Evolutionary conservation across 352 stramenopile genomes (phyloP).

Genomic region (Globisporangium solare): DNA sequence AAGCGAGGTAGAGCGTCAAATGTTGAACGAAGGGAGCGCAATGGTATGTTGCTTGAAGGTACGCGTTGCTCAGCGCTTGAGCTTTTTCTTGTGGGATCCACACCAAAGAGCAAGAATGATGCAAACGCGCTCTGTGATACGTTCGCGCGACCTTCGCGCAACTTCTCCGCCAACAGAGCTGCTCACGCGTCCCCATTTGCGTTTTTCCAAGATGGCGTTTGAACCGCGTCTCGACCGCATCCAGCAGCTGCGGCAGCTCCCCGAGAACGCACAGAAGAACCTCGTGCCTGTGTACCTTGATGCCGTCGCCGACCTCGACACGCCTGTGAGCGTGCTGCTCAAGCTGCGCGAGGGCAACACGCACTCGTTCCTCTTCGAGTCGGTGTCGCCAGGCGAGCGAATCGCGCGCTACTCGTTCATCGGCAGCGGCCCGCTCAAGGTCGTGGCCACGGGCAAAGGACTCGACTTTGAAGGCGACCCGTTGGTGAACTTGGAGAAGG

Average conservation of each 20-base stretch:
- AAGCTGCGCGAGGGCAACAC: conserved; percentile 75
- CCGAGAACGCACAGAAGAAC: conserved; percentile 77
- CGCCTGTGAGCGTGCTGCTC: conserved; percentile 84
- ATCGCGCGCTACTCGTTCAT: conserved; percentile 90
- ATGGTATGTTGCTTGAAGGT: neutral
- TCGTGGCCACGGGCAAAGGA: conserved; percentile 61
- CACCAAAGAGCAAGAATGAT: conserved; percentile 6
- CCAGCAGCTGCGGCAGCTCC: conserved; percentile 42
- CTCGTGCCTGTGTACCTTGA: conserved; percentile 83
- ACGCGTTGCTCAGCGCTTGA: neutral
- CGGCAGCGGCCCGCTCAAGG: conserved; percentile 75
- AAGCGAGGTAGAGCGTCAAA: no score
- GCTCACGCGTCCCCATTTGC: conserved; percentile 10
- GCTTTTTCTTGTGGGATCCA: conserved; percentile 15
- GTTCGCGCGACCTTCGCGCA: conserved; percentile 11
- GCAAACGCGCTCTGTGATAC: conserved; percentile 1
- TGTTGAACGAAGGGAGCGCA: neutral
- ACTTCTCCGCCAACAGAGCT: conserved; percentile 2
- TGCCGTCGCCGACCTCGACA: conserved; percentile 82
- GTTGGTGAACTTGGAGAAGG: conserved; percentile 67
- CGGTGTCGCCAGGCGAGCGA: conserved; percentile 78
- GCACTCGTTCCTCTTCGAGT: conserved; percentile 87
- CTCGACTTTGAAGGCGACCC: conserved; percentile 63
- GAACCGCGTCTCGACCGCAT: conserved; percentile 61
- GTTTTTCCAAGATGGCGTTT: conserved; percentile 39